phyloP scores from a whole-genome alignment of 164 flowering plant species.

The Malania oleifera region DNA sequence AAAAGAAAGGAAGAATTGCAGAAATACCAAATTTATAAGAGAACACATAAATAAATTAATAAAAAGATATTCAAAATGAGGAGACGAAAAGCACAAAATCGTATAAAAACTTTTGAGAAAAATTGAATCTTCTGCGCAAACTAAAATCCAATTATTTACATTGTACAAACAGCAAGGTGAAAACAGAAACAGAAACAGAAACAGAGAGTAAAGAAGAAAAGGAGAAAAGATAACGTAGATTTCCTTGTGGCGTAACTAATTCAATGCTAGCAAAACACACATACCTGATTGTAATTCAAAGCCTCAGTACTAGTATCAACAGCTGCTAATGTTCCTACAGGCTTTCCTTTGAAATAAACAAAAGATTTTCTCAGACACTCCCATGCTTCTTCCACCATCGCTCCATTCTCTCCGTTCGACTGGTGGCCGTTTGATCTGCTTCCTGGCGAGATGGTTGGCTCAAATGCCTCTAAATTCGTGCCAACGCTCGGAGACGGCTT shows the following conservation, averaged over 20 bases:
- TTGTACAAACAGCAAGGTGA: no score
- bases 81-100: no score
- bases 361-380: constrained; percentile 21
- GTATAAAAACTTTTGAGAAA: no score
- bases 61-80: no score
- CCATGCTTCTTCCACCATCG: constrained; percentile 36
- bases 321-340: constrained; percentile 44
- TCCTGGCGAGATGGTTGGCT: constrained; percentile 8
- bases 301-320: constrained; percentile 30
- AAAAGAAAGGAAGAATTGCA: no score
- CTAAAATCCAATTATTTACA: no score
- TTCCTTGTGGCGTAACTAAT: neutral
- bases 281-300: constrained; percentile 40
- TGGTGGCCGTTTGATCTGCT: constrained; percentile 4
- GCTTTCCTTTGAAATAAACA: constrained; percentile 25
- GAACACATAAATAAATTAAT: no score
- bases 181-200: neutral
- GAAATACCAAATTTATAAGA: no score
- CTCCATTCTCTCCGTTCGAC: constrained; percentile 7
- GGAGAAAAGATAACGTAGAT: neutral
- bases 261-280: neutral
- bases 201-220: neutral
- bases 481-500: constrained; percentile 25
- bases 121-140: no score
- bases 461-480: constrained; percentile 8